phyloP scores from a whole-genome alignment of 768 basidiomycete genomes.

The Harrya chromipes region DNA sequence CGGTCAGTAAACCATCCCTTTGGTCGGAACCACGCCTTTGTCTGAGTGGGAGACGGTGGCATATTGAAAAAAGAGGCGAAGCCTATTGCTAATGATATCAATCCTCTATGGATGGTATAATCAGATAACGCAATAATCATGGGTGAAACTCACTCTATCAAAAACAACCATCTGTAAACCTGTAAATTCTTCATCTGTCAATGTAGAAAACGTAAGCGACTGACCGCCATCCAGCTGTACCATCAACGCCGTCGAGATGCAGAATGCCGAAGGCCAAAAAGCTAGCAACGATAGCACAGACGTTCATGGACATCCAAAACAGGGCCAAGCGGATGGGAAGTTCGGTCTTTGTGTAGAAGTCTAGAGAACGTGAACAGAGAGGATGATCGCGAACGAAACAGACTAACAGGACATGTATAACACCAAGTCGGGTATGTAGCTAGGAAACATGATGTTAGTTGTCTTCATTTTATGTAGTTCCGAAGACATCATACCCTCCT shows the following conservation, averaged over 20 bases:
- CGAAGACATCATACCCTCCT: constrained; percentile 37
- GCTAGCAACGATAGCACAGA: constrained; percentile 51
- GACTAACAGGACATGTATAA: constrained; percentile 57
- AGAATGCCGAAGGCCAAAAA: constrained; percentile 68
- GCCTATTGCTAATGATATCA: constrained; percentile 53
- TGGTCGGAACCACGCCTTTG: constrained; percentile 53
- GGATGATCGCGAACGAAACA: background rate
- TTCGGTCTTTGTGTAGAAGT: constrained; percentile 57
- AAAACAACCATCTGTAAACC: constrained; percentile 33
- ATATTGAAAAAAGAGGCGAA: constrained; percentile 54
- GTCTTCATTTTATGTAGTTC: background rate
- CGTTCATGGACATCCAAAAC: constrained; percentile 65
- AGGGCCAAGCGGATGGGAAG: constrained; percentile 53
- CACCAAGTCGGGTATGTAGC: constrained; percentile 58
- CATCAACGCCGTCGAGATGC: constrained; percentile 7
- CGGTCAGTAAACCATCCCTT: constrained; percentile 63
- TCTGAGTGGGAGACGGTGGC: constrained; percentile 61
- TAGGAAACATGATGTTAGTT: constrained; percentile 10
- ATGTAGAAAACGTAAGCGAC: constrained; percentile 23
- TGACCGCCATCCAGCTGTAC: constrained; percentile 16
- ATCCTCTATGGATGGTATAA: constrained; percentile 1
- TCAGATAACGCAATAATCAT: background rate
- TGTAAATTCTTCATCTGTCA: background rate
- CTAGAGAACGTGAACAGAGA: background rate
- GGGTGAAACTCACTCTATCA: constrained; percentile 30